These are phyloP conservation scores for Chenopodium album DNA, from an alignment of 148 eudicot species.

Conservation along the genomic window DNA sequence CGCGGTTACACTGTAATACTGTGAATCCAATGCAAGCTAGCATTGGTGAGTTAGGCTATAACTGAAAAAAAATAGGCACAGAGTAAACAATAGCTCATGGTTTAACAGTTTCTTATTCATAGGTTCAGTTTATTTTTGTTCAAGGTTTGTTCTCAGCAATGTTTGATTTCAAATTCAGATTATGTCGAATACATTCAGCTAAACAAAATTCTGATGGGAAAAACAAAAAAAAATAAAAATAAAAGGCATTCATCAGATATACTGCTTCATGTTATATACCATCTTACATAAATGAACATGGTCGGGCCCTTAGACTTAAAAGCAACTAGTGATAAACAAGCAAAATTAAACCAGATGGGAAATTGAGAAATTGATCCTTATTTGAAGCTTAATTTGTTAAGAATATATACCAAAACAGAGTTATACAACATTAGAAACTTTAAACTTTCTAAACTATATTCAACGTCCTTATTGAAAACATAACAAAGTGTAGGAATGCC, in stretches of 20 bases:
- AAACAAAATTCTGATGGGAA: too few species aligned
- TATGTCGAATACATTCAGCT: neutral
- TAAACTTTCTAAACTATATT: neutral
- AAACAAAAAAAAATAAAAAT: neutral
- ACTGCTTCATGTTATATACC: neutral
- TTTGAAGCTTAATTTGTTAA: neutral
- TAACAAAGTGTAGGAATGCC: neutral
- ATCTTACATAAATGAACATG: neutral
- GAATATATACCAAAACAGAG: neutral
- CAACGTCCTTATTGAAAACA: neutral
- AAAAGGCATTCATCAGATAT: neutral
- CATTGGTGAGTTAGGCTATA: neutral
- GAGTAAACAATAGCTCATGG: neutral
- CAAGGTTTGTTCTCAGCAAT: neutral
- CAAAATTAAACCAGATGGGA: neutral
- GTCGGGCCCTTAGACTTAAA: neutral
- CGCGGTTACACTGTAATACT: neutral
- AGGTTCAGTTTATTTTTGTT: neutral
- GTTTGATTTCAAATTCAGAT: neutral
- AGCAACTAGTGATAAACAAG: neutral
- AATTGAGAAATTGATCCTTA: neutral
- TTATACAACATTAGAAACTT: conserved; percentile 5
- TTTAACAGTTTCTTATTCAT: neutral
- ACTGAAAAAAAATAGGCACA: neutral
- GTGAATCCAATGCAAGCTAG: neutral